phyloP scores from a whole-genome alignment of 306 rosid species.

The Cicer chorassanicum region DNA sequence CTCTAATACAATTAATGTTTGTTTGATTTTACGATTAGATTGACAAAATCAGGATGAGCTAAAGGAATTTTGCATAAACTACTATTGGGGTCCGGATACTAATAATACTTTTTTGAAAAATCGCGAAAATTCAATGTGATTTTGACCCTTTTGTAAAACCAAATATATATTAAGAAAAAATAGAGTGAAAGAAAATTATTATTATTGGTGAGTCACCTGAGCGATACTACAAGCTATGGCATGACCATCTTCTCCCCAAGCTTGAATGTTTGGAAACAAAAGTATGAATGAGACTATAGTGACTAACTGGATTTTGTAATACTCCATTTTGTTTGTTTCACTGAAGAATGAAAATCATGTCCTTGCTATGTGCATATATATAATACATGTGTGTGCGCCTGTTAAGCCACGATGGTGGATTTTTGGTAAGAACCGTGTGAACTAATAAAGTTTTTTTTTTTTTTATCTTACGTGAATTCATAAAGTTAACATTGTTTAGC shows the following conservation, averaged over 20 bases:
- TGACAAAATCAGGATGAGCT: too few species aligned
- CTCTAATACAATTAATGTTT: too few species aligned
- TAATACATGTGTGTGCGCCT: neutral
- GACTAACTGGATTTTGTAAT: slow-evolving; percentile 35
- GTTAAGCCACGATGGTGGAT: neutral
- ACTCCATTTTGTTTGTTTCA: slow-evolving; percentile 43
- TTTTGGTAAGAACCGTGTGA: slow-evolving; percentile 37
- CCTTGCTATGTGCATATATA: neutral
- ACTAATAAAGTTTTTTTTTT: neutral
- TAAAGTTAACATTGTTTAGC: slow-evolving; percentile 9
- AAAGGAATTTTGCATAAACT: too few species aligned
- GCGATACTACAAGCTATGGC: slow-evolving; percentile 67
- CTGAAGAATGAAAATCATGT: neutral
- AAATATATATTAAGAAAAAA: too few species aligned
- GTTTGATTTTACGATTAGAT: too few species aligned
- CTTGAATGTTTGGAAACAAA: slow-evolving; percentile 57
- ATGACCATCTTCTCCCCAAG: slow-evolving; percentile 83
- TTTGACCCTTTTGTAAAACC: too few species aligned
- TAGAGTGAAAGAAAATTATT: neutral
- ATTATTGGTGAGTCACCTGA: slow-evolving; percentile 52
- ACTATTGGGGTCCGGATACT: too few species aligned
- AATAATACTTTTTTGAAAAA: too few species aligned
- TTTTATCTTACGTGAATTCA: neutral
- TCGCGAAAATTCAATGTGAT: too few species aligned
- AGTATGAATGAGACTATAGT: slow-evolving; percentile 46